phyloP scores from a whole-genome alignment of 2,329 filamentous ascomycete genomes.

The Arthrocladium fulminans region DNA sequence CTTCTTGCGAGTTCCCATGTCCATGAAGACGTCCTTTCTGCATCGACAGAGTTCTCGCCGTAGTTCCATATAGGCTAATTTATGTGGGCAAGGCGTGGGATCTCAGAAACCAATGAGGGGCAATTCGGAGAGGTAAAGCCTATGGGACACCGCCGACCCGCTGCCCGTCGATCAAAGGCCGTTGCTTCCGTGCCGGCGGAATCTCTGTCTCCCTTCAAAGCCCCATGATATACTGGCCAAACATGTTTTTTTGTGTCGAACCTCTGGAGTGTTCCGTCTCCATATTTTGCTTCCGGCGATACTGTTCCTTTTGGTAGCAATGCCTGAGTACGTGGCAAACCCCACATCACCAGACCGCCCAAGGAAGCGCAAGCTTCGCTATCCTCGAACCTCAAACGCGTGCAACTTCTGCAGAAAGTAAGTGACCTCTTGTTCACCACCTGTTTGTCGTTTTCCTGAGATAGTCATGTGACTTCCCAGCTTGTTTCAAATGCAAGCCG shows the following conservation, averaged over 20 bases:
- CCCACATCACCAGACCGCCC: constrained; percentile 5
- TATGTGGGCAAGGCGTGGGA: not conserved
- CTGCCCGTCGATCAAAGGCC: not conserved
- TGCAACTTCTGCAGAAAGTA: constrained; percentile 22
- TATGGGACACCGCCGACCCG: too few relatives aligned
- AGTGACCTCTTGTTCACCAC: not conserved
- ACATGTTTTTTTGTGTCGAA: not conserved
- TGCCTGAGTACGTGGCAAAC: not conserved
- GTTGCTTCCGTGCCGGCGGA: constrained; percentile 3
- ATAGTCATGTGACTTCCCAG: too few relatives aligned
- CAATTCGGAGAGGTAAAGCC: not conserved
- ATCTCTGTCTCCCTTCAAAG: not conserved
- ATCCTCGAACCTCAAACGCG: constrained; percentile 19
- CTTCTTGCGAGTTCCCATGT: not conserved
- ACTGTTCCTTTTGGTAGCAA: too few relatives aligned
- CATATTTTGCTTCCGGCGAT: not conserved
- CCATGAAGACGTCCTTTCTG: not conserved
- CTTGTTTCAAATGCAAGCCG: not conserved
- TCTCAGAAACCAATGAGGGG: not conserved
- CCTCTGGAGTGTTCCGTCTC: not conserved
- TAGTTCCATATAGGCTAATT: not conserved
- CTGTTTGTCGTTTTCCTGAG: too few relatives aligned
- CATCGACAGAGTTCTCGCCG: not conserved
- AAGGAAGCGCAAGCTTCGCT: constrained; percentile 21
- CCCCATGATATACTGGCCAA: not conserved